Base-by-base conservation (phyloP, 306 rosid genomes). In the Prunus davidiana region DNA sequence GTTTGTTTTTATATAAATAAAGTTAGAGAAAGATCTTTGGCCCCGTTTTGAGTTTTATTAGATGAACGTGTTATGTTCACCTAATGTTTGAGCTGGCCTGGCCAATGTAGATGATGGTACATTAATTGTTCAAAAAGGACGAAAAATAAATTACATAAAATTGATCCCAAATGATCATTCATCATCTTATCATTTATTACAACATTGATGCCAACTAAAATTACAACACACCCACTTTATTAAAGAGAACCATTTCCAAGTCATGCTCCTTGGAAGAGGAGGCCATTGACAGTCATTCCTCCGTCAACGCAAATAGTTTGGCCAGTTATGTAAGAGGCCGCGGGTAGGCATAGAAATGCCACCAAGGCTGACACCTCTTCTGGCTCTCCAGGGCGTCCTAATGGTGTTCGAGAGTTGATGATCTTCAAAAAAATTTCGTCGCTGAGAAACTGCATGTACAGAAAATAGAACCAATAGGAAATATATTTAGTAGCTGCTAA, bases 231-330 rank as follows among this genome's bases (percentile, higher is more conserved):
- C n/a, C 62, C 13, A 56, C 62, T 56, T 56, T 56, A 56, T 20
- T 56, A 45, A 7, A 12, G 9, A 45, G 13, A 45, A 45, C 49
- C 16, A 2, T 57, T 73, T 41, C 20, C 6, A n/a, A 10, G 22
- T 79, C 73, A 30, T 81, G 76, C 71, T 80, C 64, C 64, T 22
- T 22, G 64, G 57, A 85, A 86, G 67, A 75, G 75, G 76, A 90
- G 86, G 20, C 96, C 96, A 78, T 88, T 88, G 34, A 88, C 84
- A 0, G 92, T 76, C 93, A 90, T 82, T 77, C 96, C 96, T 58
- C 96, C 96, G 78, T 92, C 93, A 28, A 90, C 86, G 75, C 93
- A 86, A 64, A 92, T 84, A 76, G 89, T 81, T 76, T 92, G 96
- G 49, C 96, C 97, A 52, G 91, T 92, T 72, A 92, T 83, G 80